Evolutionary conservation across 2,329 filamentous ascomycete genomes (phyloP).

Genomic region (Teratosphaeria destructans): DNA sequence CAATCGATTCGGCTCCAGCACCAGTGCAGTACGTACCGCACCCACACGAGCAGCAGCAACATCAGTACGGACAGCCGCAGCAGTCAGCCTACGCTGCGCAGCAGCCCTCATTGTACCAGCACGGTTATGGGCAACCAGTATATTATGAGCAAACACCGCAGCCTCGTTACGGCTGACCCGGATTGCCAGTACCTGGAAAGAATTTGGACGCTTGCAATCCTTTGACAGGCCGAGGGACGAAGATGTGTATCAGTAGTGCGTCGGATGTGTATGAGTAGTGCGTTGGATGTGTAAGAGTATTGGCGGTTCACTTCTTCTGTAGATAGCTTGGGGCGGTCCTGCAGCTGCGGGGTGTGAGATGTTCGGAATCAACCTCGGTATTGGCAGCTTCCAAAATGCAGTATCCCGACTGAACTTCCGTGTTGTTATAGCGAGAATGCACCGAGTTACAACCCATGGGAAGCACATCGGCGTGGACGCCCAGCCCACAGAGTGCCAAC

Average conservation of each 20-base stretch:
- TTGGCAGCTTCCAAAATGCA: not conserved
- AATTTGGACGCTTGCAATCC: not conserved
- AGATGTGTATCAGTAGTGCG: not conserved
- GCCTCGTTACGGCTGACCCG: not conserved
- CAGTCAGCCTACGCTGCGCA: not conserved
- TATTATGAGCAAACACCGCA: not conserved
- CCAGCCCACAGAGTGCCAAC: not conserved
- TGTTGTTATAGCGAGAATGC: not conserved
- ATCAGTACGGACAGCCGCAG: not conserved
- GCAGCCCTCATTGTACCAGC: not conserved
- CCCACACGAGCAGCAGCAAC: constrained; percentile 18
- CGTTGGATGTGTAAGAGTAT: not conserved
- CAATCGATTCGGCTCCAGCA: constrained; percentile 17
- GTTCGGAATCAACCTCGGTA: not conserved
- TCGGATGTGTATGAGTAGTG: not conserved
- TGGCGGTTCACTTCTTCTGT: not conserved
- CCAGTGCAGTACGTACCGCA: constrained; percentile 18
- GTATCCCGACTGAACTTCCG: not conserved
- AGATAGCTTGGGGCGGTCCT: not conserved
- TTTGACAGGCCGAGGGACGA: not conserved
- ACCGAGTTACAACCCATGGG: not conserved
- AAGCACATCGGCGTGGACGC: not conserved
- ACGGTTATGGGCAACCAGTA: not conserved
- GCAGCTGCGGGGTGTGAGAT: not conserved
- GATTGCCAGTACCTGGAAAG: no score